Percentiles rank a stretch among this genome's conserved stretches.
phyloP scores from a whole-genome alignment of 164 flowering plant species.

The Taxillus chinensis region DNA sequence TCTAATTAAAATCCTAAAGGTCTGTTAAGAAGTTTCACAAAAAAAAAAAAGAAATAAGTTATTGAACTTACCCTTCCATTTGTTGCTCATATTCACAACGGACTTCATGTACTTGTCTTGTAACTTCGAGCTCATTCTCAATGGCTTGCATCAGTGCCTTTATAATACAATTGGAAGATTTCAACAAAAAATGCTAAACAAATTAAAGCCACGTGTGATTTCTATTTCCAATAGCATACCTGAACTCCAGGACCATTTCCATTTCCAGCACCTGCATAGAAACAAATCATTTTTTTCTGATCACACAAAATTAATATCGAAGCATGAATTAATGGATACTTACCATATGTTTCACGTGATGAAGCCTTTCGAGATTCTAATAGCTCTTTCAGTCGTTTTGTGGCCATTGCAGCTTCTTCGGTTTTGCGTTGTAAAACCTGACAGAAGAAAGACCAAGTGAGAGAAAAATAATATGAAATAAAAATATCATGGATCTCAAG shows the following conservation, averaged over 20 bases:
- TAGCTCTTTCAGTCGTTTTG: conserved; percentile 85
- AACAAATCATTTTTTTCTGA: neutral
- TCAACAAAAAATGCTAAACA: conserved; percentile 2
- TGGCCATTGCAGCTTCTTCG: conserved; percentile 93
- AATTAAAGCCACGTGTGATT: neutral
- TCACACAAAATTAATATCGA: neutral
- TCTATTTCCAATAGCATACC: conserved; percentile 38
- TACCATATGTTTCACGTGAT: conserved; percentile 56
- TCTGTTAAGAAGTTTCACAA: neutral
- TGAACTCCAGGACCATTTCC: conserved; percentile 61
- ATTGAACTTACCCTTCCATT: conserved; percentile 69
- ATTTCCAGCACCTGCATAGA: conserved; percentile 42
- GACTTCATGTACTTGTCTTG: conserved; percentile 82
- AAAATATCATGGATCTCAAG: neutral
- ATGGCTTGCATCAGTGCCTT: conserved; percentile 82
- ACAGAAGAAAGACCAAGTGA: conserved; percentile 1
- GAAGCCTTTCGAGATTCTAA: conserved; percentile 77
- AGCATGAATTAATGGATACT: conserved; percentile 1
- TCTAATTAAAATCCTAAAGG: neutral
- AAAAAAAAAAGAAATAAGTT: neutral
- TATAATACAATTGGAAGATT: conserved; percentile 5
- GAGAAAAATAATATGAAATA: neutral
- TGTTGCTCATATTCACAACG: conserved; percentile 84
- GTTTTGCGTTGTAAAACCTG: conserved; percentile 96
- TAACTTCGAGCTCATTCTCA: conserved; percentile 95